phyloP scores from a whole-genome alignment of 148 eudicot species.

The Rhododendron molle region DNA sequence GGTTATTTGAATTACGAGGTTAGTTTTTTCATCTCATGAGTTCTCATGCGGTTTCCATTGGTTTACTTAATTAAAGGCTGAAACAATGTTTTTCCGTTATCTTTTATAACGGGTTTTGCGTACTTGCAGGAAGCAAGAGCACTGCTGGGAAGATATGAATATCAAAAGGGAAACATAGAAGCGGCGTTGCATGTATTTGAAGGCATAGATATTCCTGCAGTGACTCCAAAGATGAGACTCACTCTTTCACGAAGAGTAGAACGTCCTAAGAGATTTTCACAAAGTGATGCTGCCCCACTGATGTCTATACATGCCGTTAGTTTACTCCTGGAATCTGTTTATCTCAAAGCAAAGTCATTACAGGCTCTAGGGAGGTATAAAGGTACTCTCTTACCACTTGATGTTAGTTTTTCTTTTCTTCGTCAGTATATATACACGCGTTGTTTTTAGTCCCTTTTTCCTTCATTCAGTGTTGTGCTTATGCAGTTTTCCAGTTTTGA shows the following conservation, averaged over 20 bases:
- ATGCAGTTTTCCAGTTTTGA: neutral
- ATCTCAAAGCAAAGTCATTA: conserved; percentile 78
- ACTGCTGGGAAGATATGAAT: conserved; percentile 83
- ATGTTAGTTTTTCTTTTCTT: neutral
- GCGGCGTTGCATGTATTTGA: conserved; percentile 92
- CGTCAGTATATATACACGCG: neutral
- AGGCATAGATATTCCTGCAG: conserved; percentile 72
- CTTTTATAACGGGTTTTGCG: neutral
- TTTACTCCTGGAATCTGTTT: conserved; percentile 73
- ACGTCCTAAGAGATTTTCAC: conserved; percentile 45
- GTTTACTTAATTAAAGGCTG: neutral
- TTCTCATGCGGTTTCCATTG: neutral
- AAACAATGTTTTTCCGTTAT: neutral
- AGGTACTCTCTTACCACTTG: conserved; percentile 35
- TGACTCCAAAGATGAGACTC: conserved; percentile 61
- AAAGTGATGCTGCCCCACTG: conserved; percentile 35
- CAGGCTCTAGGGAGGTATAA: conserved; percentile 71
- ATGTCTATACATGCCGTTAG: conserved; percentile 72
- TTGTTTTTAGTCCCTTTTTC: neutral
- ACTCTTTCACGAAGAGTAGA: conserved; percentile 50
- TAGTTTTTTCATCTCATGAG: conserved; percentile 4
- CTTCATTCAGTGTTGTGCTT: neutral
- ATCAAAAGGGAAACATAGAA: conserved; percentile 86
- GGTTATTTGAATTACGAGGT: conserved; percentile 89
- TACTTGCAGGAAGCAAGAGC: conserved; percentile 90